These are phyloP conservation scores for Glycyrrhiza uralensis DNA, from an alignment of 306 rosid species.

Conservation along the genomic window DNA sequence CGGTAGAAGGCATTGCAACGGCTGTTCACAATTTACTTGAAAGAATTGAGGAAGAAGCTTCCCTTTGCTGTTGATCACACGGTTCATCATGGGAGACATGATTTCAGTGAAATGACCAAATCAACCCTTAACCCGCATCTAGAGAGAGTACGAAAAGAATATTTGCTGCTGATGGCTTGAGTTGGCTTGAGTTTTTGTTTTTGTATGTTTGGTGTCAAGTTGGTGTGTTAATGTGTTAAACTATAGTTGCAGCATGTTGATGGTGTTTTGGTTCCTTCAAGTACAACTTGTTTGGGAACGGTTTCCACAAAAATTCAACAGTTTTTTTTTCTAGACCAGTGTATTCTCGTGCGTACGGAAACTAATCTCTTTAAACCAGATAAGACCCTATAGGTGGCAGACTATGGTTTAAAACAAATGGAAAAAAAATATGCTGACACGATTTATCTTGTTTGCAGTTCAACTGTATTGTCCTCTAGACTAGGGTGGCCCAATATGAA, in stretches of 20 bases:
- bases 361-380: too few species aligned
- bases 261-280: conserved; percentile 5
- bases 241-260: conserved; percentile 6
- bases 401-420: conserved; percentile 9
- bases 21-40: conserved; percentile 71
- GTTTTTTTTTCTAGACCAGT: too few species aligned
- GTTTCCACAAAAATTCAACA: neutral
- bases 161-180: neutral
- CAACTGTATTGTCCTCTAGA: neutral
- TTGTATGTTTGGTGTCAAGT: conserved; percentile 7
- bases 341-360: too few species aligned
- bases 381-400: too few species aligned
- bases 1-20: conserved; percentile 76
- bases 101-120: conserved; percentile 32
- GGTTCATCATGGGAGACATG: neutral
- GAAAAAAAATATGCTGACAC: conserved; percentile 5
- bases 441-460: conserved; percentile 13
- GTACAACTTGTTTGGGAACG: conserved; percentile 9
- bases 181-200: neutral
- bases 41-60: conserved; percentile 64
- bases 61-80: conserved; percentile 37
- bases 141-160: conserved; percentile 4
- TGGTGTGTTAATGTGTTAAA: conserved; percentile 20
- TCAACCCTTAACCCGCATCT: neutral
- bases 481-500: neutral